Evolutionary conservation across 2,329 filamentous ascomycete genomes (phyloP).

Genomic region (Pleurostoma richardsiae): DNA sequence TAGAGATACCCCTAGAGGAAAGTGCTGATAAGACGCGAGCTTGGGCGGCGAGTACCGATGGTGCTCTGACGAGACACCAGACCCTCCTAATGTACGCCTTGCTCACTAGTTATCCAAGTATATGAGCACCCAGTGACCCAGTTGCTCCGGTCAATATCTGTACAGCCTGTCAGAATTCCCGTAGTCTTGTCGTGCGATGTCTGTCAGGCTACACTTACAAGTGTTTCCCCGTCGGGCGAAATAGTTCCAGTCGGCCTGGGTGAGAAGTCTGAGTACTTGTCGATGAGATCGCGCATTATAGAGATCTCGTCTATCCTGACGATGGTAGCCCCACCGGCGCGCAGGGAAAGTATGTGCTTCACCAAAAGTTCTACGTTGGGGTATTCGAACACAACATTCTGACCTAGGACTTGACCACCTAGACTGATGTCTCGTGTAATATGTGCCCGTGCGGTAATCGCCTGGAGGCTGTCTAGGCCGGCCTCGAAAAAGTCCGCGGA

Average conservation of each 20-base stretch:
- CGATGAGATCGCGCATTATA: slow-evolving; percentile 25
- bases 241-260: slow-evolving; percentile 13
- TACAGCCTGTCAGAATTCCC: neutral
- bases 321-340: slow-evolving; percentile 7
- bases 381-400: slow-evolving; percentile 24
- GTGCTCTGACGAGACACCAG: slow-evolving; percentile 43
- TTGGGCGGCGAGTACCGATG: slow-evolving; percentile 22
- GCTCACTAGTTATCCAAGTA: slow-evolving; percentile 52
- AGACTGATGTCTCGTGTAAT: slow-evolving; percentile 18
- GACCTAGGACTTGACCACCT: slow-evolving; percentile 9
- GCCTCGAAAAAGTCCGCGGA: slow-evolving; percentile 19
- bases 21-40: slow-evolving; percentile 22
- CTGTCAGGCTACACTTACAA: slow-evolving; percentile 16
- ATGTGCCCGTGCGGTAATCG: slow-evolving; percentile 14
- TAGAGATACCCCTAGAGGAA: slow-evolving; percentile 23
- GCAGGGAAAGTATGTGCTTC: slow-evolving; percentile 16
- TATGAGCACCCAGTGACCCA: slow-evolving; percentile 54
- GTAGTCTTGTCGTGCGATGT: neutral
- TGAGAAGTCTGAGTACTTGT: slow-evolving; percentile 29
- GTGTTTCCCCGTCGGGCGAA: slow-evolving; percentile 20
- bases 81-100: slow-evolving; percentile 49
- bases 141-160: slow-evolving; percentile 55
- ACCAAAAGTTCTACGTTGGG: slow-evolving; percentile 15
- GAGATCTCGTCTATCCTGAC: slow-evolving; percentile 18
- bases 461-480: slow-evolving; percentile 21